These are phyloP conservation scores for Cytospora paraplurivora DNA, from an alignment of 2,329 filamentous ascomycete genomes.

Conservation along the genomic window DNA sequence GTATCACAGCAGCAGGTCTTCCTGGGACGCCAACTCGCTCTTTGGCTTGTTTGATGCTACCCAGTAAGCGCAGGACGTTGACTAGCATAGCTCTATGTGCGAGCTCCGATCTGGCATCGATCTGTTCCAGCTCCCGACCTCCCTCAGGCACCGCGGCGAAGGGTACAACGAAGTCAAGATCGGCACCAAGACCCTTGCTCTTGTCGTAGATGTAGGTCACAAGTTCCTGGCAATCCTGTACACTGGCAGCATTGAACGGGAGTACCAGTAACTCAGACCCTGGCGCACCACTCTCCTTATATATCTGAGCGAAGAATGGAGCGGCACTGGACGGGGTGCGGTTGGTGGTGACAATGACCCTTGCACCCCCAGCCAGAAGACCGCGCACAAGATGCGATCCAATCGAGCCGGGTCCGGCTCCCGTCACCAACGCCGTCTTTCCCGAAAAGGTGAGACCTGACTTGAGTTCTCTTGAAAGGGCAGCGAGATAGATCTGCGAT, in stretches of 20 bases:
- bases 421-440: slow-evolving; percentile 10
- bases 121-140: slow-evolving; percentile 39
- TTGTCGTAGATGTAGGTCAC: slow-evolving; percentile 43
- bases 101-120: slow-evolving; percentile 41
- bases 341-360: slow-evolving; percentile 19
- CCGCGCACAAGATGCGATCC: slow-evolving; percentile 12
- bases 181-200: slow-evolving; percentile 32
- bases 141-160: slow-evolving; percentile 46
- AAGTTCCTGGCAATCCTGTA: slow-evolving; percentile 41
- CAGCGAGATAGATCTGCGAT: too few species aligned
- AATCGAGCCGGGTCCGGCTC: slow-evolving; percentile 19
- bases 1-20: slow-evolving; percentile 42
- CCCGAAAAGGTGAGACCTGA: too few species aligned
- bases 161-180: slow-evolving; percentile 45
- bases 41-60: slow-evolving; percentile 38
- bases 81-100: slow-evolving; percentile 45
- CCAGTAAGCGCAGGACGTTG: slow-evolving; percentile 43
- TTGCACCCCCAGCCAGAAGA: slow-evolving; percentile 17
- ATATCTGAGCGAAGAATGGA: slow-evolving; percentile 38
- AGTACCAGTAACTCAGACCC: slow-evolving; percentile 41
- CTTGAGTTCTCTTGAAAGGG: too few species aligned
- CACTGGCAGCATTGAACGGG: slow-evolving; percentile 46
- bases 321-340: not conserved
- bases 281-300: slow-evolving; percentile 34
- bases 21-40: slow-evolving; percentile 35